phyloP scores from a whole-genome alignment of 1,284 basidiomycete species.

The Sphaerobolus stellatus region DNA sequence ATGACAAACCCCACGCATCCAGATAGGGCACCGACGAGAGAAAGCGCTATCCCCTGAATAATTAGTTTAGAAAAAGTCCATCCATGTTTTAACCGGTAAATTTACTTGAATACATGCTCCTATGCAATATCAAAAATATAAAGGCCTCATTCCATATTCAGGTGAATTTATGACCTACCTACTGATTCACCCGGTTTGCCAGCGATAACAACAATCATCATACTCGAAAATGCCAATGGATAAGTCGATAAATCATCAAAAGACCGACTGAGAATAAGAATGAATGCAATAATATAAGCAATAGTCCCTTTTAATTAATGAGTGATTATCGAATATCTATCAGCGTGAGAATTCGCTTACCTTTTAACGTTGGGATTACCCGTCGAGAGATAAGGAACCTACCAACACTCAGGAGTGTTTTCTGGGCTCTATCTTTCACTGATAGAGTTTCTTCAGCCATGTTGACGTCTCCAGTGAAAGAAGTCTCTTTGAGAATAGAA shows the following conservation, averaged over 20 bases:
- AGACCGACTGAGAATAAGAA: slow-evolving; percentile 27
- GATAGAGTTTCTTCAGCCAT: too few relatives aligned
- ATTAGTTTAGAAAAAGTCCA: slow-evolving; percentile 17
- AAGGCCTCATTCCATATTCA: neutral
- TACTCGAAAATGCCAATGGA: slow-evolving; percentile 26
- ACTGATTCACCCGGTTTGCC: slow-evolving; percentile 28
- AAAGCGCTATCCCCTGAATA: slow-evolving; percentile 18
- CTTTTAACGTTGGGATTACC: slow-evolving; percentile 22
- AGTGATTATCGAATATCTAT: neutral
- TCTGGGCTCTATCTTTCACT: too few relatives aligned
- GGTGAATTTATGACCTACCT: neutral
- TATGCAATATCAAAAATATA: neutral
- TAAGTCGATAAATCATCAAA: slow-evolving; percentile 25
- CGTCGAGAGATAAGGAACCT: slow-evolving; percentile 13
- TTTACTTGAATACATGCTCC: slow-evolving; percentile 10
- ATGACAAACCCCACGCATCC: slow-evolving; percentile 31
- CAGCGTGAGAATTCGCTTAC: slow-evolving; percentile 7
- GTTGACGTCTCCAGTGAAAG: too few relatives aligned
- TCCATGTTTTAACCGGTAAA: neutral
- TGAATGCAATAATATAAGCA: slow-evolving; percentile 29
- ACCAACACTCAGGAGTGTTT: too few relatives aligned
- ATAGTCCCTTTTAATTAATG: slow-evolving; percentile 21
- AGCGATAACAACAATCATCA: slow-evolving; percentile 28
- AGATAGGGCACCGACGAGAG: slow-evolving; percentile 26
- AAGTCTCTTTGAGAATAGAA: too few relatives aligned